phyloP scores from a whole-genome alignment of 2,329 filamentous ascomycete genomes.

The Madurella mycetomatis region DNA sequence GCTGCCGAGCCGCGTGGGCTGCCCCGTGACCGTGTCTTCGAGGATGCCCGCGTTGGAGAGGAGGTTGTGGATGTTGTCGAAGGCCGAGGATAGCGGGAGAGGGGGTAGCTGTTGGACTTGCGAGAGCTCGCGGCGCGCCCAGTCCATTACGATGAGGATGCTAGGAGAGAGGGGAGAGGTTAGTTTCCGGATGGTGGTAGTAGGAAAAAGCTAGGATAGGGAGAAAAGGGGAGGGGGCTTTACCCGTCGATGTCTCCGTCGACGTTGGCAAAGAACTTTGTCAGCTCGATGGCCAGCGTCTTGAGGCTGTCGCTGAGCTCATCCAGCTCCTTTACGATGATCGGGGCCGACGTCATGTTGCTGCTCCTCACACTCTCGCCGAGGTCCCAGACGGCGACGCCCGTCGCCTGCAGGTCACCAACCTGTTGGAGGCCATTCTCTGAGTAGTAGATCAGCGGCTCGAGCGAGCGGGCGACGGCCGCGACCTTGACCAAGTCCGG shows the following conservation, averaged over 20 bases:
- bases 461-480: slow-evolving; percentile 82
- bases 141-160: slow-evolving; percentile 93
- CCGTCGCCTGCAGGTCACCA: slow-evolving; percentile 82
- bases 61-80: slow-evolving; percentile 78
- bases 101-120: slow-evolving; percentile 60
- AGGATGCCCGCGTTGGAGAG: slow-evolving; percentile 62
- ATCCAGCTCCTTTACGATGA: slow-evolving; percentile 82
- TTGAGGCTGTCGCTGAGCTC: slow-evolving; percentile 82
- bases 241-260: slow-evolving; percentile 86
- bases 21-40: slow-evolving; percentile 47
- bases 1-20: slow-evolving; percentile 64
- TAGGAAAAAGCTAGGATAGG: not conserved
- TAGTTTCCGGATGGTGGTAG: not conserved
- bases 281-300: slow-evolving; percentile 77
- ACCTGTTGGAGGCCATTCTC: slow-evolving; percentile 85
- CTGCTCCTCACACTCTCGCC: slow-evolving; percentile 83
- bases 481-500: slow-evolving; percentile 90
- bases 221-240: slow-evolving; percentile 25
- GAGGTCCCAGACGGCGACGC: slow-evolving; percentile 90
- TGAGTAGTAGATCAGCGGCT: slow-evolving; percentile 91
- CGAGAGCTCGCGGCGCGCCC: slow-evolving; percentile 80
- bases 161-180: slow-evolving; percentile 34
- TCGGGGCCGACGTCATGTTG: slow-evolving; percentile 84
- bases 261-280: slow-evolving; percentile 87
- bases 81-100: slow-evolving; percentile 63